These are phyloP conservation scores for Curvularia sp. DNA, from an alignment of 2,329 filamentous ascomycete genomes.

Conservation along the genomic window DNA sequence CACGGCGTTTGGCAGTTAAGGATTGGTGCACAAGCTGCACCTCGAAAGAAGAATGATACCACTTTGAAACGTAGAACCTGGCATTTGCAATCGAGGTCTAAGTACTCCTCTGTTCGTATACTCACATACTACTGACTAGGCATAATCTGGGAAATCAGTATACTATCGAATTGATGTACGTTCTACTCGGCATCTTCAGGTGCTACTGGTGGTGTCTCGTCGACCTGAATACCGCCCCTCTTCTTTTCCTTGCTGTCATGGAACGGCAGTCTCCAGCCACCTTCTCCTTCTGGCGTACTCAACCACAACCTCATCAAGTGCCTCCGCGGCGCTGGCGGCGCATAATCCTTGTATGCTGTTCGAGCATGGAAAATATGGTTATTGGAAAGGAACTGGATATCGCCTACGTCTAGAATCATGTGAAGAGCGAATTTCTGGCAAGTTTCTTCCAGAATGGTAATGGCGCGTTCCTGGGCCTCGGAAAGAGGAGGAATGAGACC, in stretches of 20 bases:
- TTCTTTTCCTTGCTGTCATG: conserved; percentile 84
- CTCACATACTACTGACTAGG: conserved; percentile 6
- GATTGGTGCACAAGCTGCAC: conserved; percentile 25
- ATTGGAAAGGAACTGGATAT: conserved; percentile 87
- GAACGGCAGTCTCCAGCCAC: conserved; percentile 85
- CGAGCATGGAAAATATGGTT: conserved; percentile 80
- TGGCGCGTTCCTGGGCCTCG: conserved; percentile 70
- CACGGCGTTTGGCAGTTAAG: conserved; percentile 30
- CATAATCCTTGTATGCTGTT: conserved; percentile 78
- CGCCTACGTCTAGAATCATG: conserved; percentile 85
- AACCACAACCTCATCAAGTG: conserved; percentile 88
- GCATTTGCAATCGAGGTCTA: conserved; percentile 7
- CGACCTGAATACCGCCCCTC: conserved; percentile 85
- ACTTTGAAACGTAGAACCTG: conserved; percentile 20
- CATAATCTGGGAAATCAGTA: background rate
- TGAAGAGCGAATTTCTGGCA: conserved; percentile 77
- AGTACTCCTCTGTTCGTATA: background rate
- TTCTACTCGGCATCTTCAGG: conserved; percentile 77
- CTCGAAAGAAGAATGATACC: conserved; percentile 39
- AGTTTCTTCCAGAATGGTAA: conserved; percentile 75
- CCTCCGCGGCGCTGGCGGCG: conserved; percentile 71
- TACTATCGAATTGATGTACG: background rate
- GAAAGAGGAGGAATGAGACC: conserved; percentile 78
- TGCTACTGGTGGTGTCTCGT: conserved; percentile 76
- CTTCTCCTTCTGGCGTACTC: conserved; percentile 79